Evolutionary conservation across 2,329 filamentous ascomycete species (phyloP).

Genomic region (Microsporum ferrugineum): DNA sequence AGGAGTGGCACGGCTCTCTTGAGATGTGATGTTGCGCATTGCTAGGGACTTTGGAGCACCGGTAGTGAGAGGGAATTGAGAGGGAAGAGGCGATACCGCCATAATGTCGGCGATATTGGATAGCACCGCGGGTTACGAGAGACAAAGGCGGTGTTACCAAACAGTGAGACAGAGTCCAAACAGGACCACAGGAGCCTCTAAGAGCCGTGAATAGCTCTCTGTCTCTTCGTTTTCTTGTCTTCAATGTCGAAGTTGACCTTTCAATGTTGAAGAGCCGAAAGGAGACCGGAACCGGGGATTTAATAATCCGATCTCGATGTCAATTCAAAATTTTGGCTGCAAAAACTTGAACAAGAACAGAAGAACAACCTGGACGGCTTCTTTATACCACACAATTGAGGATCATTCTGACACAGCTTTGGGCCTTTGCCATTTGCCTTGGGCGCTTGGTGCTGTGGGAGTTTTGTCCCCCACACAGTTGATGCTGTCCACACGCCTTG

Average conservation of each 20-base stretch:
- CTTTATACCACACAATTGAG: background rate
- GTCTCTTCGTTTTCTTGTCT: background rate
- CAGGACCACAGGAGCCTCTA: background rate
- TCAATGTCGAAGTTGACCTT: background rate
- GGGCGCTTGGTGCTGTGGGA: background rate
- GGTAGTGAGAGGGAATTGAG: conserved; percentile 27
- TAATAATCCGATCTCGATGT: background rate
- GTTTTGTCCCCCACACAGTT: background rate
- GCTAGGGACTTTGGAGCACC: conserved; percentile 25
- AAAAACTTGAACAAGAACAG: background rate
- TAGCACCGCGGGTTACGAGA: background rate
- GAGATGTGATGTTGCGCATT: conserved; percentile 15
- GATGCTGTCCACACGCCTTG: background rate
- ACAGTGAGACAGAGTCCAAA: background rate
- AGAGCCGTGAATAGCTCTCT: background rate
- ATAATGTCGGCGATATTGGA: conserved; percentile 17
- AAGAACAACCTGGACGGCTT: background rate
- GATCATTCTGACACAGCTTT: background rate
- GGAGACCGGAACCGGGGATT: background rate
- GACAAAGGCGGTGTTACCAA: background rate
- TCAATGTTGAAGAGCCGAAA: background rate
- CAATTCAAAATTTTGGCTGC: conserved; percentile 2
- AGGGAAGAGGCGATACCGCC: conserved; percentile 35
- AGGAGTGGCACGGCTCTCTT: conserved; percentile 13
- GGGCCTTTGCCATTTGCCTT: no score